Conservation (phyloP, 805 yeast species). For the Kuraishia capsulata region DNA sequence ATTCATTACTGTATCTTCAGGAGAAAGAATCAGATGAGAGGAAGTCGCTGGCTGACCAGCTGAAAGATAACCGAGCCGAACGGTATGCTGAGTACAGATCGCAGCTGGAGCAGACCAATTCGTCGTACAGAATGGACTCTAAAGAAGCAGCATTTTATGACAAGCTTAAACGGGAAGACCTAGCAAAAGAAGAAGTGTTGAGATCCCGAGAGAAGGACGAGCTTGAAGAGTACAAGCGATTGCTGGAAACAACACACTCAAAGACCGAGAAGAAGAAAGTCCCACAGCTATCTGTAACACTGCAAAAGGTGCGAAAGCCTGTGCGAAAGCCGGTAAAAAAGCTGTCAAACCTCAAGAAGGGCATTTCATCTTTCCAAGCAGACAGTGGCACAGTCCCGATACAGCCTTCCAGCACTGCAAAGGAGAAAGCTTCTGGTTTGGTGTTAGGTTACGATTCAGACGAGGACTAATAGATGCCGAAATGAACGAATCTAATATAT, state of each 20-base stretch:
- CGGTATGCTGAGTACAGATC: conserved; percentile 4
- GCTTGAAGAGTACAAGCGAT: conserved; percentile 25
- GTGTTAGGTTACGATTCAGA: no score
- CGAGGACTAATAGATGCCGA: no score
- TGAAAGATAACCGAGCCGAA: conserved; percentile 4
- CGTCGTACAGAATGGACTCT: conserved; percentile 4
- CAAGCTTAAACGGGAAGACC: not conserved
- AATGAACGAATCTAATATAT: no score
- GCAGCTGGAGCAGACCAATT: conserved; percentile 5
- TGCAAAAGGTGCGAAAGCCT: not conserved
- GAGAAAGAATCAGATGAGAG: conserved; percentile 4
- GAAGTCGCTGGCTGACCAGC: conserved; percentile 4
- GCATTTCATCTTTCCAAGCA: no score
- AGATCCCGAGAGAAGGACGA: not conserved
- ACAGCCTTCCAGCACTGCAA: no score
- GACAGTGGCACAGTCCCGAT: no score
- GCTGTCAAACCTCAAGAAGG: no score
- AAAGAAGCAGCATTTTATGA: conserved; percentile 4
- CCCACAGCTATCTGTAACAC: not conserved
- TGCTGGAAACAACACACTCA: conserved; percentile 22
- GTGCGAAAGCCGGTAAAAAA: not conserved
- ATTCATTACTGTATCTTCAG: conserved; percentile 1
- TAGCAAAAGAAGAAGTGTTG: not conserved
- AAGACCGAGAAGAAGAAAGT: conserved; percentile 17
- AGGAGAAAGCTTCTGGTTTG: no score